Percentiles rank a stretch among this genome's conserved stretches.
These are phyloP conservation scores for Tuber microsphaerosporum DNA, from an alignment of 495 filamentous ascomycete genomes.

Conservation along the genomic window DNA sequence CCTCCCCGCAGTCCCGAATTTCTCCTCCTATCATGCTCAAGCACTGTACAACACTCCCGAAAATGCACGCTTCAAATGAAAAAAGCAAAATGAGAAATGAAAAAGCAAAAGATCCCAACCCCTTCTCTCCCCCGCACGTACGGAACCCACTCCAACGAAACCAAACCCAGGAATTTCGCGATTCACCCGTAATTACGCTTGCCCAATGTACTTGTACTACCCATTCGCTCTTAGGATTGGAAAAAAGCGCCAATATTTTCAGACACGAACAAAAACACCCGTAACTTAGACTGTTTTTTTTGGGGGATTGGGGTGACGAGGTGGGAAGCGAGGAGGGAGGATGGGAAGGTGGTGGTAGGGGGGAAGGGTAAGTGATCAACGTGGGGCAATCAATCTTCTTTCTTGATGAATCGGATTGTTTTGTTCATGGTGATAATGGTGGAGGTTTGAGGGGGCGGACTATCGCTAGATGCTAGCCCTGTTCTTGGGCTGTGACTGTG, in stretches of 20 bases:
- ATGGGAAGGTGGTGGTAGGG: too few relatives aligned
- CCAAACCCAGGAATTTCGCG: background rate
- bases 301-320: background rate
- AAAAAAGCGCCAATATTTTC: background rate
- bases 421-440: background rate
- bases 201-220: background rate
- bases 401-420: background rate
- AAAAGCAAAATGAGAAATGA: slow-evolving; percentile 6
- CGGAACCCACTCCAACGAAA: slow-evolving; percentile 16
- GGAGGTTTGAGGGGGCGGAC: background rate
- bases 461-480: background rate
- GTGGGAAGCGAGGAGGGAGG: background rate
- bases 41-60: background rate
- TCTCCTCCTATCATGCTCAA: background rate
- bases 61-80: background rate
- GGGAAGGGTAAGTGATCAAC: too few relatives aligned
- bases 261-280: background rate
- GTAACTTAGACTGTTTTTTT: background rate
- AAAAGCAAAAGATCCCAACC: slow-evolving; percentile 10
- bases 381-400: too few relatives aligned
- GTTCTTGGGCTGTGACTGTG: background rate
- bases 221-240: background rate
- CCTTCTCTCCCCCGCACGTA: slow-evolving; percentile 5
- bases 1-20: background rate
- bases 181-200: background rate